phyloP scores from a whole-genome alignment of 2,329 filamentous ascomycete genomes.

The Metarhizium guizhouense region DNA sequence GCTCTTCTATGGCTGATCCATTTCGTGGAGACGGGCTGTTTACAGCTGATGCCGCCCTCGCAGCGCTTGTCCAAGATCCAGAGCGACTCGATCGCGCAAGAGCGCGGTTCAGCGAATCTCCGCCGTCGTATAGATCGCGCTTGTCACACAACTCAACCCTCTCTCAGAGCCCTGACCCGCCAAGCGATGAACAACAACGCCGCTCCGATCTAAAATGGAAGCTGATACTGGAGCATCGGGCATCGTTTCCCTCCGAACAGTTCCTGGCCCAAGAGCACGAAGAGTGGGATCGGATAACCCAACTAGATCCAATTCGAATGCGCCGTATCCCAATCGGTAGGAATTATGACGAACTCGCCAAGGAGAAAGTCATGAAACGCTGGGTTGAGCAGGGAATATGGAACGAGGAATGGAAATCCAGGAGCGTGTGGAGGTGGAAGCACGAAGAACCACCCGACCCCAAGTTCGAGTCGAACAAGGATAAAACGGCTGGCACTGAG shows the following conservation, averaged over 20 bases:
- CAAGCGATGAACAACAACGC: background rate
- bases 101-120: background rate
- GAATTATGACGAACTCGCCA: background rate
- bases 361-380: background rate
- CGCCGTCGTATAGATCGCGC: background rate
- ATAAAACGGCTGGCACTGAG: background rate
- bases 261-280: background rate
- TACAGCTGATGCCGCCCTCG: too few relatives aligned
- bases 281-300: background rate
- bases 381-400: constrained; percentile 7
- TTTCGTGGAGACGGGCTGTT: too few relatives aligned
- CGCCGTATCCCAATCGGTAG: background rate
- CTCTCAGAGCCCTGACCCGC: background rate
- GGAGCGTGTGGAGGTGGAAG: background rate
- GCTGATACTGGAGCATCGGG: background rate
- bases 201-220: too few relatives aligned
- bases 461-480: background rate
- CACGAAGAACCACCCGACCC: background rate
- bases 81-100: too few relatives aligned
- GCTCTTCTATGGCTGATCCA: too few relatives aligned
- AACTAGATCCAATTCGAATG: background rate
- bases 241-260: background rate
- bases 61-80: too few relatives aligned
- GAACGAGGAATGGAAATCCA: background rate
- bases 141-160: background rate